Evolutionary conservation across 2,329 filamentous ascomycete genomes (phyloP).

Genomic region (Capronia coronata): DNA sequence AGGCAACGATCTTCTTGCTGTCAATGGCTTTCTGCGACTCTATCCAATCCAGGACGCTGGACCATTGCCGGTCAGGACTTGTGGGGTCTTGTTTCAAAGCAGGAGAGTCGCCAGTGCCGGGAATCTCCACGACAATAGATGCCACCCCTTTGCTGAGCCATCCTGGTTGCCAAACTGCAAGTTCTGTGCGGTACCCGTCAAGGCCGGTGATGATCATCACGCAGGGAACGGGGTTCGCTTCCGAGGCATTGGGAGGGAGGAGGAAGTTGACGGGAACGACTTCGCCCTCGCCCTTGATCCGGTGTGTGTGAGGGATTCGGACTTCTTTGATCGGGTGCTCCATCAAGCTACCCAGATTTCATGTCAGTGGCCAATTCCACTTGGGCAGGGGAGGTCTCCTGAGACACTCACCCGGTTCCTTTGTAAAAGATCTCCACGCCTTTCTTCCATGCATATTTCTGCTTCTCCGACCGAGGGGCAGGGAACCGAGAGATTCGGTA

Average conservation of each 20-base stretch:
- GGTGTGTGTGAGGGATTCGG: slow-evolving; percentile 52
- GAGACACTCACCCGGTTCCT: slow-evolving; percentile 24
- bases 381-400: neutral
- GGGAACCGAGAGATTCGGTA: slow-evolving; percentile 69
- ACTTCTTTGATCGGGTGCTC: slow-evolving; percentile 55
- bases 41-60: slow-evolving; percentile 51
- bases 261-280: slow-evolving; percentile 61
- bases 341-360: slow-evolving; percentile 15
- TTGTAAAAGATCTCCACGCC: slow-evolving; percentile 29
- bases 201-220: slow-evolving; percentile 54
- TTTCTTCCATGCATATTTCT: slow-evolving; percentile 27
- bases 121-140: slow-evolving; percentile 57
- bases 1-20: slow-evolving; percentile 44
- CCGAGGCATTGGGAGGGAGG: slow-evolving; percentile 45
- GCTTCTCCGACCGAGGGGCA: slow-evolving; percentile 26
- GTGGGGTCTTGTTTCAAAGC: slow-evolving; percentile 56
- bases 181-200: slow-evolving; percentile 54
- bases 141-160: slow-evolving; percentile 43
- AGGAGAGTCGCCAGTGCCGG: slow-evolving; percentile 62
- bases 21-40: slow-evolving; percentile 44
- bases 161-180: slow-evolving; percentile 28
- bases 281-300: slow-evolving; percentile 46
- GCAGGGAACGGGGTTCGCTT: slow-evolving; percentile 43
- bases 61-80: slow-evolving; percentile 51
- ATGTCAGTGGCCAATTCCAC: slow-evolving; percentile 7